Evolutionary conservation across 78 protist genomes (phyloP).

Genomic region (Monosiga brevicollis): DNA sequence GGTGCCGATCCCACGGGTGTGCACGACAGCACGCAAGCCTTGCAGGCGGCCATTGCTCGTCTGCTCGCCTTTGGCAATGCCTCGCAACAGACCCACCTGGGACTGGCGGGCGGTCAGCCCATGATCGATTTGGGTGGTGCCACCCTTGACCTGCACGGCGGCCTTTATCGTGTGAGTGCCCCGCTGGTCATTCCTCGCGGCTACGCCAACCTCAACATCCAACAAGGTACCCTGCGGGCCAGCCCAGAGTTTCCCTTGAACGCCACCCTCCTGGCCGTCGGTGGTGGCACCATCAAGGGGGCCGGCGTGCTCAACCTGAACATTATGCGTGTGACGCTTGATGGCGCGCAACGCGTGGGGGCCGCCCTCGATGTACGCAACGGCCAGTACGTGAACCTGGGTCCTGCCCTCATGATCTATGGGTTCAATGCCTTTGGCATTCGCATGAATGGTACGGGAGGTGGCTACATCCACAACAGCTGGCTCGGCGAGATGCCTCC

Average conservation of each 20-base stretch:
- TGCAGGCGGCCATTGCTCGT: background rate
- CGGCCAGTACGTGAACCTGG: background rate
- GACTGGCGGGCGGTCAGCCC: too few relatives aligned
- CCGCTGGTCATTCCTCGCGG: background rate
- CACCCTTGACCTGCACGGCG: background rate
- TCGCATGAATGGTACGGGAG: background rate
- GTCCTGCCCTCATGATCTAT: background rate
- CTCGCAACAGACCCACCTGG: too few relatives aligned
- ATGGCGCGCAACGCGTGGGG: background rate
- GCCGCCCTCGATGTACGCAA: background rate
- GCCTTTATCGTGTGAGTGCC: background rate
- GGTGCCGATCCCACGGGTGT: background rate
- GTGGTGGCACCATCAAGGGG: background rate
- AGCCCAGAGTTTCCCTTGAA: background rate
- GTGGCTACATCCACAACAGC: background rate
- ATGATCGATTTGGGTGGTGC: background rate
- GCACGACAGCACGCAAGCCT: background rate
- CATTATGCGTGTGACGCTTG: background rate
- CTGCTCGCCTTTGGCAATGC: too few relatives aligned
- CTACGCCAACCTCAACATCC: background rate
- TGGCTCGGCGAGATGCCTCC: background rate
- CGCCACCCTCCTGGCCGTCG: background rate
- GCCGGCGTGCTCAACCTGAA: background rate
- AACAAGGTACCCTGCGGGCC: background rate
- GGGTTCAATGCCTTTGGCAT: background rate